Evolutionary conservation across 73 alveolate genomes (phyloP).

Genomic region (Symbiodinium natans): DNA sequence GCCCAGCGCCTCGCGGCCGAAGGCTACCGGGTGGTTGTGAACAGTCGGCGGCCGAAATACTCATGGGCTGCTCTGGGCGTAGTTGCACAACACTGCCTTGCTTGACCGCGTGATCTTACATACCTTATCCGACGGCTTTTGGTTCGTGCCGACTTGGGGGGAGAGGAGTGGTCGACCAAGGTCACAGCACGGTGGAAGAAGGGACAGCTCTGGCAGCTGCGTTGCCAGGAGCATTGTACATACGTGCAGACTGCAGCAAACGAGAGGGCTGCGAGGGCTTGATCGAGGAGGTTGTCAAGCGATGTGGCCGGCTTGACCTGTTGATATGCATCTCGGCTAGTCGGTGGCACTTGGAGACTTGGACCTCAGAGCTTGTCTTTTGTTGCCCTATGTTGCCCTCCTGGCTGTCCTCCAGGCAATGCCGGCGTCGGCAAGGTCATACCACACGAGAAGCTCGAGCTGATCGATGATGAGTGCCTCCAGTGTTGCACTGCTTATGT

Average conservation of each 20-base stretch:
- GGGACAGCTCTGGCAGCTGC: constrained; percentile 59
- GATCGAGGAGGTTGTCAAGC: constrained; percentile 23
- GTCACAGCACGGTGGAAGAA: constrained; percentile 47
- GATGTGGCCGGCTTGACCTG: constrained; percentile 58
- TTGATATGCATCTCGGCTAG: constrained; percentile 28
- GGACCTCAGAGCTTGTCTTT: not conserved
- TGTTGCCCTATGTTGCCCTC: not conserved
- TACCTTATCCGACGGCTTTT: too few relatives aligned
- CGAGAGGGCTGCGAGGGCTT: constrained; percentile 77
- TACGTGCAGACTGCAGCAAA: constrained; percentile 76
- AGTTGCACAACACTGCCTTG: not conserved
- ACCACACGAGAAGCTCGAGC: constrained; percentile 78
- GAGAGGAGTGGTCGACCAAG: too few relatives aligned
- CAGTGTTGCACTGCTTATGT: not conserved
- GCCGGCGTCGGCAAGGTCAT: constrained; percentile 66
- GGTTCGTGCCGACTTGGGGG: too few relatives aligned
- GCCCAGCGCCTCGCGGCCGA: constrained; percentile 64
- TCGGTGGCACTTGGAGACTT: too few relatives aligned
- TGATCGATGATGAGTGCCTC: constrained; percentile 46
- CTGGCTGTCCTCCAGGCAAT: not conserved
- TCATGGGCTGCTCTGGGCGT: not conserved
- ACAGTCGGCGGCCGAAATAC: constrained; percentile 12
- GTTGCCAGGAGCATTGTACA: constrained; percentile 33
- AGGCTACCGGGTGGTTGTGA: constrained; percentile 81
- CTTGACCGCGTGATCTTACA: too few relatives aligned